Base-by-base conservation (phyloP, 2,329 filamentous ascomycete genomes). In the Sclerotinia glacialis region DNA sequence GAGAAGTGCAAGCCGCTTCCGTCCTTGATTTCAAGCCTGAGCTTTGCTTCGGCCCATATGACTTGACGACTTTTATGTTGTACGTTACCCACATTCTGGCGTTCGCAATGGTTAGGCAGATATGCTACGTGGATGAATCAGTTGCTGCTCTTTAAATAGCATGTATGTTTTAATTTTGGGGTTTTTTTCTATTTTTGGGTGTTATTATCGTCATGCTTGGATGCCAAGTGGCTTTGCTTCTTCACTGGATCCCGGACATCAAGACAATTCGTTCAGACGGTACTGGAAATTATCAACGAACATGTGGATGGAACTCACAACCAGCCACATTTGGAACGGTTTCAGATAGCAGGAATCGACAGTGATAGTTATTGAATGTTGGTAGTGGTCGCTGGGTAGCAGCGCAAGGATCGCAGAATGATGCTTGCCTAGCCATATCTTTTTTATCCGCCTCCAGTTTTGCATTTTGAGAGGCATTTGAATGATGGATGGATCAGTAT, bases 1-100 rank as follows among this genome's bases (percentile, higher is more conserved):
- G 70, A 83, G 90, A 58, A 80, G 79, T 66, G 76, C 77, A 66
- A 72, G 67, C 67, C 74, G 74, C 67, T 76, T 73, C 56, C 71
- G 73, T 63, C 67, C 69, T 59, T 70, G 61, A 71, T 54, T 59
- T 53, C 54, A 65, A 50, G n/a, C 49, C n/a, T 21, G 62, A 59
- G 31, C 64, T 59, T 54, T 69, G 50, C 61, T 42, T 34, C 42
- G 42, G 56, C 56, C 54, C 56, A 56, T 53, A 69, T 68, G 70
- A 70, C 56, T 71, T 69, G 40, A 72, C 66, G 69, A 69, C 65
- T 69, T 70, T 69, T 67, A 70, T 56, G 66, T 72, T 73, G 66
- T 52, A 63, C 49, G 54, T 64, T 64, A 56, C 64, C 62, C 62
- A 64, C 40, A 47, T 23, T 34, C n/a, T 47, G 42, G 42, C 56